Evolutionary conservation across 1,284 basidiomycete species (phyloP).

Genomic region (Cutaneotrichosporon cutaneum): DNA sequence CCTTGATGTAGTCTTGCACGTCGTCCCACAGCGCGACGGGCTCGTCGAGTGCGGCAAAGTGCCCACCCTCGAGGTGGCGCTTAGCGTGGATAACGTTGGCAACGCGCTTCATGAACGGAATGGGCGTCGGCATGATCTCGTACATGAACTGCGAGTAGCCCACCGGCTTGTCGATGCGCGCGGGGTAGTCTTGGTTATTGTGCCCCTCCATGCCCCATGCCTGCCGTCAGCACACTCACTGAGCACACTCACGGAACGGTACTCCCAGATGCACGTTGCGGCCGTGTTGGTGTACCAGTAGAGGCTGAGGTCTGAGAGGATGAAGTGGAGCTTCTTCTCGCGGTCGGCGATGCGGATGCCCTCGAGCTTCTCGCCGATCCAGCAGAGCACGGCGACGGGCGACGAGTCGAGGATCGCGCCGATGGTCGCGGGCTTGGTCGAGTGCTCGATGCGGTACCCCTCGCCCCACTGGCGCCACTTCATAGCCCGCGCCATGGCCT

Average conservation of each 20-base stretch:
- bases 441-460: conserved; percentile 31
- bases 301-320: conserved; percentile 49
- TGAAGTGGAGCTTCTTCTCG: conserved; percentile 27
- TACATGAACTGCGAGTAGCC: conserved; percentile 51
- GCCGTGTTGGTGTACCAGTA: conserved; percentile 54
- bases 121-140: conserved; percentile 51
- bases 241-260: conserved; percentile 48
- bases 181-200: conserved; percentile 17
- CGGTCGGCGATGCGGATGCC: conserved; percentile 13
- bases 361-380: conserved; percentile 54
- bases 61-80: conserved; percentile 49
- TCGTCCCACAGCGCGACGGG: conserved; percentile 49
- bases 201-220: conserved; percentile 25
- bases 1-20: conserved; percentile 45
- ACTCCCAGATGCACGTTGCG: conserved; percentile 53
- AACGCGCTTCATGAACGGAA: conserved; percentile 45
- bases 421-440: conserved; percentile 53
- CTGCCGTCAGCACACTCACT: conserved; percentile 20
- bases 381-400: conserved; percentile 52
- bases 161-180: conserved; percentile 46
- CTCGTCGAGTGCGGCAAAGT: conserved; percentile 55
- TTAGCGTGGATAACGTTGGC: conserved; percentile 48
- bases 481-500: conserved; percentile 14
- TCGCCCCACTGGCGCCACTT: conserved; percentile 21
- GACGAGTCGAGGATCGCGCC: conserved; percentile 47